phyloP scores from a whole-genome alignment of 192 early-diverging fungal species.

The Coemansia sp. region DNA sequence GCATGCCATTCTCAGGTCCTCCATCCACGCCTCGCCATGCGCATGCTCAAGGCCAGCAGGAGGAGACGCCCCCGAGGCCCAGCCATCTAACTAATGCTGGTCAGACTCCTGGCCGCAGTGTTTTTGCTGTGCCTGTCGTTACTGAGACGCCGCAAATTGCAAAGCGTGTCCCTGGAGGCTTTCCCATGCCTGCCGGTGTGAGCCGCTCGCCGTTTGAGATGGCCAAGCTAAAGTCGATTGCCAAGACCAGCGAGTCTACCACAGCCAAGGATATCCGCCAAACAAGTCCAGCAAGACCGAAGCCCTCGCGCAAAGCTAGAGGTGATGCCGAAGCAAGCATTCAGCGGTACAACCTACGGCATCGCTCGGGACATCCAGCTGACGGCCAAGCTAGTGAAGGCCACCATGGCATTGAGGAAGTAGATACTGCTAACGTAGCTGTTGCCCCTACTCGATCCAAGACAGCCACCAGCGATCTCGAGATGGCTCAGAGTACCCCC shows the following conservation, averaged over 20 bases:
- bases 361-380: conserved; percentile 11
- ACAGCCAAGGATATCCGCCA: neutral
- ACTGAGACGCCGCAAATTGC: conserved; percentile 6
- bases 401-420: neutral
- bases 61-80: neutral
- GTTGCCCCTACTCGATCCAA: neutral
- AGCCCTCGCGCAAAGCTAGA: neutral
- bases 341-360: conserved; percentile 36
- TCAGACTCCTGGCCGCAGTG: conserved; percentile 10
- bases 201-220: conserved; percentile 36
- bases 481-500: neutral
- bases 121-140: conserved; percentile 6
- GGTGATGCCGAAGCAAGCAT: neutral
- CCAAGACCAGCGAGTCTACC: neutral
- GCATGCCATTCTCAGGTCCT: conserved; percentile 41
- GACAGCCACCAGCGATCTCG: neutral
- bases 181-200: neutral
- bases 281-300: conserved; percentile 8
- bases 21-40: conserved; percentile 35
- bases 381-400: neutral
- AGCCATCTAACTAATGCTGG: conserved; percentile 9
- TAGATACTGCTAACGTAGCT: neutral
- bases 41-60: neutral
- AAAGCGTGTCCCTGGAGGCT: conserved; percentile 17
- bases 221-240: conserved; percentile 1